Conservation (phyloP, 495 filamentous ascomycete species). For the Xylaria scruposa region DNA sequence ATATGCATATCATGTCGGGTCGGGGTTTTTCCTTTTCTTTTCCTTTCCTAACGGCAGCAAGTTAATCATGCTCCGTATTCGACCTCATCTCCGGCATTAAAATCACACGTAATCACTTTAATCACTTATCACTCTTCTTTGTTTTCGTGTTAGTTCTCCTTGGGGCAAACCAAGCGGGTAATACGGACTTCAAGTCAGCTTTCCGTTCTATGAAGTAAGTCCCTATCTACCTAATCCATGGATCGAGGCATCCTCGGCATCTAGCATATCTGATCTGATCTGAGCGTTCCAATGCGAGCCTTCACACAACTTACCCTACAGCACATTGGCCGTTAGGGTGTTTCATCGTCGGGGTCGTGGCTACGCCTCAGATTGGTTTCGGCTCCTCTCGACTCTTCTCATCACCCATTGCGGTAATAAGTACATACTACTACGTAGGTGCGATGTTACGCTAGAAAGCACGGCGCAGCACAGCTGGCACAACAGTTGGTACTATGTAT, state of each 20-base stretch:
- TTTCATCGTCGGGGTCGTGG: conserved; percentile 16
- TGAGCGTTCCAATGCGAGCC: not conserved
- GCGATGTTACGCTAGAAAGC: not conserved
- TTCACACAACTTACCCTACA: not conserved
- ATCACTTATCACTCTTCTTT: not conserved
- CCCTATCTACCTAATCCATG: too few species aligned
- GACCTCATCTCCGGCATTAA: not conserved
- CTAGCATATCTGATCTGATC: not conserved
- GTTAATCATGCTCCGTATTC: not conserved
- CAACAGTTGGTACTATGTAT: not conserved
- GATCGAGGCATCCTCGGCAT: not conserved
- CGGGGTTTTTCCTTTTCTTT: too few species aligned
- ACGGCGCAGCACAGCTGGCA: not conserved
- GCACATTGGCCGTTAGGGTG: not conserved
- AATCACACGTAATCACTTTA: conserved; percentile 12
- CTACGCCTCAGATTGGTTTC: conserved; percentile 6
- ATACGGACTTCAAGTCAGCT: not conserved
- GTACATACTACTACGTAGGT: not conserved
- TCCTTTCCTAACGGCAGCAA: not conserved
- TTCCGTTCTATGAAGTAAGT: too few species aligned
- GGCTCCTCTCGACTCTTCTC: not conserved
- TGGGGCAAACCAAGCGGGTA: not conserved
- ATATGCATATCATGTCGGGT: not conserved
- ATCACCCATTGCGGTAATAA: not conserved
- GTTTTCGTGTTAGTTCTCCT: not conserved